Conservation (phyloP, 106 monocot species). For the Iris macrosiphon region DNA sequence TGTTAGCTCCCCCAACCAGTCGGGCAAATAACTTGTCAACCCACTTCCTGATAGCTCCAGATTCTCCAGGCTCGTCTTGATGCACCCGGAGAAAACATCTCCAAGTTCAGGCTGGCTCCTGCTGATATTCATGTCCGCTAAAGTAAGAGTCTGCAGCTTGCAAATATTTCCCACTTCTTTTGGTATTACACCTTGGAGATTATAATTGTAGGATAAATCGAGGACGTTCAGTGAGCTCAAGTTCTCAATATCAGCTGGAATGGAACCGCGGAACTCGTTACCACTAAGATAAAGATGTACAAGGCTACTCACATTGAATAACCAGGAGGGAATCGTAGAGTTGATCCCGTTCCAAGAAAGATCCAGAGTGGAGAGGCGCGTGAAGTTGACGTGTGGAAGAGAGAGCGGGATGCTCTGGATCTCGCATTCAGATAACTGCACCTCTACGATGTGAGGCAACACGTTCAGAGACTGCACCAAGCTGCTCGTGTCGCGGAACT, state of each 20-base stretch:
- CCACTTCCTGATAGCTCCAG: not conserved
- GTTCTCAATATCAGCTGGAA: no score
- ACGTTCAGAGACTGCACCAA: not conserved
- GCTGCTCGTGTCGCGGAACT: not conserved
- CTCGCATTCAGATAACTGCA: not conserved
- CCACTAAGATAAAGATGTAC: not conserved
- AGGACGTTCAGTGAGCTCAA: not conserved
- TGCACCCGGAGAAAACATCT: no score
- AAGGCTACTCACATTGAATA: no score
- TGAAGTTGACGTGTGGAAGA: no score
- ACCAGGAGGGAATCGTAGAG: no score
- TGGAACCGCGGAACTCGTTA: not conserved
- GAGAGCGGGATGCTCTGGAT: not conserved
- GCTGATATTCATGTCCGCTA: not conserved
- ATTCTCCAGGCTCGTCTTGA: conserved; percentile 2
- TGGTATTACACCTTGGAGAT: not conserved
- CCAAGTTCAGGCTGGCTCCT: not conserved
- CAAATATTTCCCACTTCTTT: no score
- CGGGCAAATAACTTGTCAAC: conserved; percentile 1
- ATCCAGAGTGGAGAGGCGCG: not conserved
- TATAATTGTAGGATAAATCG: not conserved
- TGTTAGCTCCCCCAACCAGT: no score
- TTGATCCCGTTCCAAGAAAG: not conserved
- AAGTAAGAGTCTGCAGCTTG: not conserved
- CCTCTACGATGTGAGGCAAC: not conserved